Percentiles rank a stretch among this genome's conserved stretches.
Conservation (phyloP, 2,329 filamentous ascomycete species). For the Scytalidium sp. region DNA sequence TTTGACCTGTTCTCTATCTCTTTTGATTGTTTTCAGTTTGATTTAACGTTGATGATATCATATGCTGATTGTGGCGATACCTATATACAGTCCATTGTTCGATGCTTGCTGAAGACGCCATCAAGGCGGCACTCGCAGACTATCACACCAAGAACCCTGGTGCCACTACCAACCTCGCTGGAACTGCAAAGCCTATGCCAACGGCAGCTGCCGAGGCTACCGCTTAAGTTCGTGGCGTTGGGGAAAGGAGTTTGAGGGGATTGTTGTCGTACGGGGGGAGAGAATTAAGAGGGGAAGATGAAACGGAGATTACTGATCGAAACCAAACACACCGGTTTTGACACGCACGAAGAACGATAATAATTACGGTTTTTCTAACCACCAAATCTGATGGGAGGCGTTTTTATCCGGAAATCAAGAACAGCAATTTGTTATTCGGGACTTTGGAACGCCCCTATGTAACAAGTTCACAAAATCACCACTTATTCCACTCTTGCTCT, state of each 20-base stretch:
- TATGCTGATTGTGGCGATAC: constrained; percentile 10
- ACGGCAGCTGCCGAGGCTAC: neutral
- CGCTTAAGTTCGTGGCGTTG: neutral
- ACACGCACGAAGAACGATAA: too few species aligned
- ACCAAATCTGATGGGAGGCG: too few species aligned
- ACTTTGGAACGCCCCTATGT: too few species aligned
- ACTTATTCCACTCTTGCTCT: too few species aligned
- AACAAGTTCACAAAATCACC: too few species aligned
- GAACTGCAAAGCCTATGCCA: constrained; percentile 50
- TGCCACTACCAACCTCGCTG: constrained; percentile 71
- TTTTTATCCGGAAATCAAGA: too few species aligned
- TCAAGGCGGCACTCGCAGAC: constrained; percentile 87
- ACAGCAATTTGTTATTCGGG: too few species aligned
- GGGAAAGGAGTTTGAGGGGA: neutral
- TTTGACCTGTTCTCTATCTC: constrained; percentile 1
- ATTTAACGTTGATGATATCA: too few species aligned
- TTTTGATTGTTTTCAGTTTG: too few species aligned
- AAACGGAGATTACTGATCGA: neutral
- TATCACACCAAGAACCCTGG: constrained; percentile 91
- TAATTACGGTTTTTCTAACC: too few species aligned
- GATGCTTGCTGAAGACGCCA: constrained; percentile 89
- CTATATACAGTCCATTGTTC: constrained; percentile 72
- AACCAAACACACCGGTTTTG: too few species aligned
- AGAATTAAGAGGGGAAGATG: neutral
- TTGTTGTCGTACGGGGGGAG: neutral